A percentile compares a stretch with the other conserved stretches of the same genome.
Conservation (phyloP, 2,329 filamentous ascomycete genomes). For the Pestalotiopsis sp. region DNA sequence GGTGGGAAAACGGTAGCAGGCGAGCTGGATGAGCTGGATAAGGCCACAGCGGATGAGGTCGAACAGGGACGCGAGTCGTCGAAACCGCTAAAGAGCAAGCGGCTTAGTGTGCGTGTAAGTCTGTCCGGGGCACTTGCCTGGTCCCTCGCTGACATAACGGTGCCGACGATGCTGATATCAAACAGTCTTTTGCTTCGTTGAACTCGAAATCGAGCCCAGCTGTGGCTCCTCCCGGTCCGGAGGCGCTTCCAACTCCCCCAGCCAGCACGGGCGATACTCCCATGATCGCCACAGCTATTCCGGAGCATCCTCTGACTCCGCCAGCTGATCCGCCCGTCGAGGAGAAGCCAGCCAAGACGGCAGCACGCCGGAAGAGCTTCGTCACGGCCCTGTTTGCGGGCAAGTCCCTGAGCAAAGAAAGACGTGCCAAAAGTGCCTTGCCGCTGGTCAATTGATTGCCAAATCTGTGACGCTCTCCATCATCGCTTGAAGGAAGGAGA, state of each 20-base stretch:
- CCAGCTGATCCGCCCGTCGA: constrained; percentile 27
- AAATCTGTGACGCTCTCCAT: too few species aligned
- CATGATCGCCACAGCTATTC: constrained; percentile 30
- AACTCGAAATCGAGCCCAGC: constrained; percentile 32
- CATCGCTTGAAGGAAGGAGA: too few species aligned
- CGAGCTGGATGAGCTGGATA: constrained; percentile 63
- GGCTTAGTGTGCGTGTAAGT: constrained; percentile 16
- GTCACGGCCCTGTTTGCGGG: constrained; percentile 31
- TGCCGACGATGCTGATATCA: background rate
- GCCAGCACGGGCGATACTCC: constrained; percentile 30
- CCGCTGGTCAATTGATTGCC: background rate
- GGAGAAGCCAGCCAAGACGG: constrained; percentile 26
- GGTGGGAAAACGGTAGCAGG: constrained; percentile 71
- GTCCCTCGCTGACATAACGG: background rate
- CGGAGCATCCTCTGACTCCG: constrained; percentile 21
- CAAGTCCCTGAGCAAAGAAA: constrained; percentile 15
- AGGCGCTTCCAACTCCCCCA: constrained; percentile 30
- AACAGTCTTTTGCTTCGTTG: constrained; percentile 28
- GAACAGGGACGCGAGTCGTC: constrained; percentile 18
- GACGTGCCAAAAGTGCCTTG: constrained; percentile 3
- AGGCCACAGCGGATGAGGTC: constrained; percentile 34
- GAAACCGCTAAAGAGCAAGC: constrained; percentile 21
- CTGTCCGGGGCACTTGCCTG: background rate
- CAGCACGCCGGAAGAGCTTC: constrained; percentile 31
- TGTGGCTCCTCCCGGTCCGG: constrained; percentile 3